Conservation (phyloP, 805 yeast genomes). For the Komagataella populi region DNA sequence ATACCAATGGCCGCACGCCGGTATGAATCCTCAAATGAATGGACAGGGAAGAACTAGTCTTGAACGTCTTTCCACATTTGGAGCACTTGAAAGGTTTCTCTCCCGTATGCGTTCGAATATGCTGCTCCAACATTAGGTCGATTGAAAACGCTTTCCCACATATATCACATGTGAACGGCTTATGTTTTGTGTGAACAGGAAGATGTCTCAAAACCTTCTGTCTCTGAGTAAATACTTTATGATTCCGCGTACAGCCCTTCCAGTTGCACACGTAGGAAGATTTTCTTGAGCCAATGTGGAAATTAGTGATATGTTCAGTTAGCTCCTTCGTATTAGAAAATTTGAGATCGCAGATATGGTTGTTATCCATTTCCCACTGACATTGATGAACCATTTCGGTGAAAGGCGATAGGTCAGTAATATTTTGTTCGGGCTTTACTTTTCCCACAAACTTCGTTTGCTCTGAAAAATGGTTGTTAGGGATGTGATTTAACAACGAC, state of each 20-base stretch:
- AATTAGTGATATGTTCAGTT: conserved; percentile 53
- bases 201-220: conserved; percentile 81
- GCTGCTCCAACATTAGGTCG: conserved; percentile 67
- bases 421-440: not conserved
- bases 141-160: conserved; percentile 70
- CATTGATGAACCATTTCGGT: conserved; percentile 13
- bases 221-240: conserved; percentile 58
- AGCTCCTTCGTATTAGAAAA: conserved; percentile 47
- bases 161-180: conserved; percentile 59
- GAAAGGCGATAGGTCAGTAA: conserved; percentile 2
- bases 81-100: conserved; percentile 76
- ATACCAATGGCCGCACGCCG: conserved; percentile 76
- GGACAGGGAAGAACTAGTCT: conserved; percentile 70
- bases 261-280: conserved; percentile 61
- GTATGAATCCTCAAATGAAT: conserved; percentile 82
- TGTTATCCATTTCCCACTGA: conserved; percentile 23
- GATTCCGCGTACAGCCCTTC: conserved; percentile 59
- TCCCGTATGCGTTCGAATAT: conserved; percentile 74
- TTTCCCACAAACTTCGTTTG: conserved; percentile 4
- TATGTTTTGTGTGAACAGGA: conserved; percentile 76
- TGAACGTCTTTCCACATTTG: conserved; percentile 63
- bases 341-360: conserved; percentile 28
- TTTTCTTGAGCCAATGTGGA: conserved; percentile 67
- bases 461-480: conserved; percentile 26
- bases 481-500: conserved; percentile 45